These are phyloP conservation scores for Xylariaceae sp. DNA, from an alignment of 2,329 filamentous ascomycete species.

Conservation along the genomic window DNA sequence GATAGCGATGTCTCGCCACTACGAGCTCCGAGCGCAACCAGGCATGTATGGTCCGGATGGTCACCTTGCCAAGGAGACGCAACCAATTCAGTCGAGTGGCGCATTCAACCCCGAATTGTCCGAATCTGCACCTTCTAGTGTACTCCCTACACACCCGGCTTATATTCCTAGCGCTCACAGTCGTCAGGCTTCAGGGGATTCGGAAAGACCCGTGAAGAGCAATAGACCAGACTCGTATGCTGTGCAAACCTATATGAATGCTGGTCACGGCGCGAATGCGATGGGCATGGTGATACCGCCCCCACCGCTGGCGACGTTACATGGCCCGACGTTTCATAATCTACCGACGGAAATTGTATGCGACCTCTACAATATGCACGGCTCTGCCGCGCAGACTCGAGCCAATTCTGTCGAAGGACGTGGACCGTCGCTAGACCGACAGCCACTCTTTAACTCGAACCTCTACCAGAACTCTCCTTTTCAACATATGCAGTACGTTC, in stretches of 20 bases:
- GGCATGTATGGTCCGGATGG: constrained; percentile 8
- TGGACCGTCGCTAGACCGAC: constrained; percentile 17
- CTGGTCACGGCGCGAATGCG: constrained; percentile 25
- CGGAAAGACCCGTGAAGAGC: constrained; percentile 15
- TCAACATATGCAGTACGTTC: background rate
- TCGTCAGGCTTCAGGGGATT: constrained; percentile 23
- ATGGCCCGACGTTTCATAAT: background rate
- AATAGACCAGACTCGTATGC: constrained; percentile 33
- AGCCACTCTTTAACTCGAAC: constrained; percentile 10
- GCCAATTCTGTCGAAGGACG: constrained; percentile 17
- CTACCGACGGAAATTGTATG: constrained; percentile 13
- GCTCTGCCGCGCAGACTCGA: constrained; percentile 12
- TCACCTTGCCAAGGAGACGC: background rate
- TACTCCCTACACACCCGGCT: constrained; percentile 45
- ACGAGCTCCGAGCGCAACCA: constrained; percentile 30
- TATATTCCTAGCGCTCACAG: constrained; percentile 40
- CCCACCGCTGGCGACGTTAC: constrained; percentile 13
- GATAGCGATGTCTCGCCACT: constrained; percentile 20
- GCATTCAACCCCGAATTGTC: constrained; percentile 28
- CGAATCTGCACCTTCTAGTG: constrained; percentile 25
- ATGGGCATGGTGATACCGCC: constrained; percentile 9
- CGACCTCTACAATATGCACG: constrained; percentile 4
- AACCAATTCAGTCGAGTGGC: constrained; percentile 18
- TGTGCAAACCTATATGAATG: constrained; percentile 35
- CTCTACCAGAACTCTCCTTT: background rate